phyloP scores from a whole-genome alignment of 805 yeast species.

The Metschnikowia lochheadii region DNA sequence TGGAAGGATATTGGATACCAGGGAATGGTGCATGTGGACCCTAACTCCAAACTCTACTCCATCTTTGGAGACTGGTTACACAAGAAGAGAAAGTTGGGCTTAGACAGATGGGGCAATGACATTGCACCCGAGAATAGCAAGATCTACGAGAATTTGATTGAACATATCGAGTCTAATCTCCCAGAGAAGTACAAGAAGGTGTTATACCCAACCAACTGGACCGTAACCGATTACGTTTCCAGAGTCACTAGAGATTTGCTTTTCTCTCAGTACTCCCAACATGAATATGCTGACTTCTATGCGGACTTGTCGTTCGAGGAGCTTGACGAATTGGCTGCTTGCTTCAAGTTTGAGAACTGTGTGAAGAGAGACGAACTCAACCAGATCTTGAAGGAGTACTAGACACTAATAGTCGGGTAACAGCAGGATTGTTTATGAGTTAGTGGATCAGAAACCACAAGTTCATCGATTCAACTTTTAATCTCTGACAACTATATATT shows the following conservation, averaged over 20 bases:
- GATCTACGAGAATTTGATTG: constrained; percentile 32
- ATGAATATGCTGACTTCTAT: constrained; percentile 45
- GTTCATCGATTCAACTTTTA: too few relatives aligned
- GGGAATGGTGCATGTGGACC: constrained; percentile 45
- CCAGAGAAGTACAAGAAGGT: constrained; percentile 39
- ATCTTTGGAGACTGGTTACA: constrained; percentile 40
- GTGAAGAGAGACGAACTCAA: constrained; percentile 41
- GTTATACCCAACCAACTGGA: constrained; percentile 42
- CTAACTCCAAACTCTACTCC: constrained; percentile 40
- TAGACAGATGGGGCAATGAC: constrained; percentile 50
- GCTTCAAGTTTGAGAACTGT: constrained; percentile 46
- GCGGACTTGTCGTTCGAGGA: constrained; percentile 41
- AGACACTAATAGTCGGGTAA: neutral
- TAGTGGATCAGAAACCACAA: too few relatives aligned
- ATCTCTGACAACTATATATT: too few relatives aligned
- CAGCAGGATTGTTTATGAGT: too few relatives aligned
- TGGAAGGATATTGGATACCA: constrained; percentile 53
- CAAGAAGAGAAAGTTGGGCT: constrained; percentile 42
- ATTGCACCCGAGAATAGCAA: constrained; percentile 36
- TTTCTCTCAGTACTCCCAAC: constrained; percentile 40
- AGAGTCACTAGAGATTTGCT: constrained; percentile 42
- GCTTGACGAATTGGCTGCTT: constrained; percentile 48
- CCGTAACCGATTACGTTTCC: constrained; percentile 31
- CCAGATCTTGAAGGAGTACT: constrained; percentile 24
- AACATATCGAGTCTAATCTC: constrained; percentile 35